These are phyloP conservation scores for Fusarium coffeatum DNA, from an alignment of 2,329 filamentous ascomycete genomes.

Conservation along the genomic window DNA sequence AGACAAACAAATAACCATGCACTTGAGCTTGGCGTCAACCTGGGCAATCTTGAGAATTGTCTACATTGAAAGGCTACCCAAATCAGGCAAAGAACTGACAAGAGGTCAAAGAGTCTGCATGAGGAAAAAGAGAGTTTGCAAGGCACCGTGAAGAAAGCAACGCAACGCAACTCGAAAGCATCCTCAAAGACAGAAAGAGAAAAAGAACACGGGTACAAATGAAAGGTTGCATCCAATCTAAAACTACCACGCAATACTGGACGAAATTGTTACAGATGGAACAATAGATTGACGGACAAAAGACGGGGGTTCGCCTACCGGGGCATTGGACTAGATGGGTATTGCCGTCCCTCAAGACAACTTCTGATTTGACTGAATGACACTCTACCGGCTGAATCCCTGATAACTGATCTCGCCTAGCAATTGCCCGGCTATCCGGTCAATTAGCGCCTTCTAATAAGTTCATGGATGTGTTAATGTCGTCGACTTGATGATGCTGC, in stretches of 20 bases:
- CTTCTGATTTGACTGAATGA: constrained; percentile 28
- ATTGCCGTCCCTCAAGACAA: constrained; percentile 2
- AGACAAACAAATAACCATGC: not conserved
- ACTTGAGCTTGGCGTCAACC: not conserved
- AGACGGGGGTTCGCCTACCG: constrained; percentile 34
- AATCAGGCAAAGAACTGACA: not conserved
- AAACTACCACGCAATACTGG: constrained; percentile 6
- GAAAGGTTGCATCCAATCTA: not conserved
- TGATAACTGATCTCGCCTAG: constrained; percentile 40
- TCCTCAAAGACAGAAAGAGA: constrained; percentile 5
- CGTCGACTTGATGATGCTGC: constrained; percentile 6
- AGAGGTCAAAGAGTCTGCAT: constrained; percentile 6
- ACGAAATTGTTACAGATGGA: constrained; percentile 8
- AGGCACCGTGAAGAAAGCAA: constrained; percentile 21
- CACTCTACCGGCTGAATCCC: constrained; percentile 1
- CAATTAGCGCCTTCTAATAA: constrained; percentile 18
- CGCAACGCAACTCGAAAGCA: constrained; percentile 8
- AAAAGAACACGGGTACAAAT: not conserved
- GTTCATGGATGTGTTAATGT: constrained; percentile 1
- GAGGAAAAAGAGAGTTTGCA: constrained; percentile 17
- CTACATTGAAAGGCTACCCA: not conserved
- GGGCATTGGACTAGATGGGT: constrained; percentile 19
- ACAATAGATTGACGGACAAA: constrained; percentile 18
- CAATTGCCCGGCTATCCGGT: constrained; percentile 6
- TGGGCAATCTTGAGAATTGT: not conserved